Evolutionary conservation across 495 filamentous ascomycete species (phyloP).

Genomic region (Hyaloscypha variabilis): DNA sequence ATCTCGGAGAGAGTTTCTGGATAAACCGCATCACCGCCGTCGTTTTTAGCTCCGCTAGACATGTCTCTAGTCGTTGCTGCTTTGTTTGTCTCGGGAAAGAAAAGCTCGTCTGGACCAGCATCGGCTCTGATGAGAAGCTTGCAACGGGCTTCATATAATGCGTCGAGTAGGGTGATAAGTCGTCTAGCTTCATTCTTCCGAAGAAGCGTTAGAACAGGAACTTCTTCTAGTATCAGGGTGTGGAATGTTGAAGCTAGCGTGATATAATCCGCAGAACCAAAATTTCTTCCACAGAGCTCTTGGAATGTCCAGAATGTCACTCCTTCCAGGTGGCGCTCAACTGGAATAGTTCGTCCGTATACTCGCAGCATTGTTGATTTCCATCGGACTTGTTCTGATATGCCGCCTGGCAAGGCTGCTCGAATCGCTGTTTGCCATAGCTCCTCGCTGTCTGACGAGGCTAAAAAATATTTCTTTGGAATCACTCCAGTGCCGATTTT

Average conservation of each 20-base stretch:
- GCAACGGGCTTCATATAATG: slow-evolving; percentile 70
- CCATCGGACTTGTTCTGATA: slow-evolving; percentile 42
- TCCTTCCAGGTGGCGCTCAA: slow-evolving; percentile 52
- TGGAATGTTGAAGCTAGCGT: slow-evolving; percentile 70
- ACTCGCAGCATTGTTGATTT: slow-evolving; percentile 50
- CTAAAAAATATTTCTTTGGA: slow-evolving; percentile 24
- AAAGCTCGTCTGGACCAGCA: slow-evolving; percentile 63
- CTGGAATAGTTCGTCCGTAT: slow-evolving; percentile 58
- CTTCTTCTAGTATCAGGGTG: slow-evolving; percentile 63
- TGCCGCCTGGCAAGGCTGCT: slow-evolving; percentile 21
- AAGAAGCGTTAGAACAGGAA: slow-evolving; percentile 57
- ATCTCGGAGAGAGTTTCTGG: slow-evolving; percentile 70
- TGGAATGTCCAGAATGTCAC: slow-evolving; percentile 59
- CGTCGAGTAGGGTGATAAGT: slow-evolving; percentile 72
- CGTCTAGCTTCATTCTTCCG: slow-evolving; percentile 74
- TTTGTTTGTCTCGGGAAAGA: slow-evolving; percentile 60
- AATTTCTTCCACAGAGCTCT: slow-evolving; percentile 55
- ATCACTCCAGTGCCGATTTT: slow-evolving; percentile 2
- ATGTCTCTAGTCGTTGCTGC: slow-evolving; percentile 14
- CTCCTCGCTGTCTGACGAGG: slow-evolving; percentile 11
- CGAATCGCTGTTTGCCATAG: slow-evolving; percentile 18
- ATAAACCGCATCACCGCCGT: slow-evolving; percentile 55
- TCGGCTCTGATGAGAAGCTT: slow-evolving; percentile 61
- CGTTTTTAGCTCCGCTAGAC: slow-evolving; percentile 15
- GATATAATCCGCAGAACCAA: slow-evolving; percentile 75